These are phyloP conservation scores for Neoascochyta sp. DNA, from an alignment of 2,329 filamentous ascomycete species.

Conservation along the genomic window DNA sequence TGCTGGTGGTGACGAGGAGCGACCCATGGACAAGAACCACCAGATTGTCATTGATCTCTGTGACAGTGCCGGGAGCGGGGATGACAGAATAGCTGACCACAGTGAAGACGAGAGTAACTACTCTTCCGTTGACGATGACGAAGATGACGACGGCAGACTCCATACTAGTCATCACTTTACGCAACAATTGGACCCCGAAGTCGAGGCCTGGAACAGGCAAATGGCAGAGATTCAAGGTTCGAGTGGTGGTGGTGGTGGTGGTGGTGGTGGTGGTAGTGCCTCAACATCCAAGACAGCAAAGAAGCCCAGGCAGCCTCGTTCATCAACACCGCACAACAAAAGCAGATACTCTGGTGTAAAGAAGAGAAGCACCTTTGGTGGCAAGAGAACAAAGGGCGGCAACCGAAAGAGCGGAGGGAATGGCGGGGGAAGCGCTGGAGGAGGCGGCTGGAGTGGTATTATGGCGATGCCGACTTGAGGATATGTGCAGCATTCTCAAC, in stretches of 20 bases:
- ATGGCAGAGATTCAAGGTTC: slow-evolving; percentile 24
- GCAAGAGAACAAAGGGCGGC: slow-evolving; percentile 6
- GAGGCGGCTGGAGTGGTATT: slow-evolving; percentile 13
- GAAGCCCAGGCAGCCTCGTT: slow-evolving; percentile 14
- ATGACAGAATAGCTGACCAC: too few species aligned
- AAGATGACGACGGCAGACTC: slow-evolving; percentile 17
- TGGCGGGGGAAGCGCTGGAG: slow-evolving; percentile 4
- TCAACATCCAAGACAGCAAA: slow-evolving; percentile 12
- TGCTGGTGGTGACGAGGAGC: slow-evolving; percentile 38
- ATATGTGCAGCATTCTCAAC: too few species aligned
- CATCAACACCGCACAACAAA: slow-evolving; percentile 17
- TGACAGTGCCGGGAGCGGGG: slow-evolving; percentile 33
- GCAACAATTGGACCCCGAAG: slow-evolving; percentile 21
- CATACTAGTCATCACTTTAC: slow-evolving; percentile 32
- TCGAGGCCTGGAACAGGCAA: slow-evolving; percentile 29
- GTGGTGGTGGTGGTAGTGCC: too few species aligned
- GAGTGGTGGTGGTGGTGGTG: too few species aligned
- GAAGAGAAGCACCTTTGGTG: slow-evolving; percentile 15
- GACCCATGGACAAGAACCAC: slow-evolving; percentile 49
- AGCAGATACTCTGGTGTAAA: slow-evolving; percentile 15
- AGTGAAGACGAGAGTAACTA: slow-evolving; percentile 22
- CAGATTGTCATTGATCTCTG: slow-evolving; percentile 47
- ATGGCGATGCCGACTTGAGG: slow-evolving; percentile 31
- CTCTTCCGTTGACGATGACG: slow-evolving; percentile 19
- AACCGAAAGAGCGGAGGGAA: slow-evolving; percentile 11